Evolutionary conservation across 352 stramenopile species (phyloP).

Genomic region (Pythium insidiosum): DNA sequence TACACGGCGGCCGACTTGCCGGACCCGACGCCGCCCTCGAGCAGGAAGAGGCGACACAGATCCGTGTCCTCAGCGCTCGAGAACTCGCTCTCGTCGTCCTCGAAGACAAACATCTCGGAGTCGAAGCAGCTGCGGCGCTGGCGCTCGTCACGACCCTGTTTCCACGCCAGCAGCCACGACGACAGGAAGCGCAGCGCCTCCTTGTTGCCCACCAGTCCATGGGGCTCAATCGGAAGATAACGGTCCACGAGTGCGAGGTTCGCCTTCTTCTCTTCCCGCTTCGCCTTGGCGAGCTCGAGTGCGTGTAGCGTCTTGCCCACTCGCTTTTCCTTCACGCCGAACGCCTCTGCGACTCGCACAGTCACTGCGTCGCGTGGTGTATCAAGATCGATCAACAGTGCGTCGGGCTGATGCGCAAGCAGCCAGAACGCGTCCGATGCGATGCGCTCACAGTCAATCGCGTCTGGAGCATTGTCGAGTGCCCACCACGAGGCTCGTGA

Average conservation of each 20-base stretch:
- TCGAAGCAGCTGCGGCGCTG: slow-evolving; percentile 39
- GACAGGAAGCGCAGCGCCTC: slow-evolving; percentile 47
- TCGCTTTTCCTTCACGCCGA: slow-evolving; percentile 42
- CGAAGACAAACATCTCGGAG: slow-evolving; percentile 57
- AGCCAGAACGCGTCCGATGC: neutral
- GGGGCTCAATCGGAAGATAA: slow-evolving; percentile 45
- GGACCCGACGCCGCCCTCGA: slow-evolving; percentile 60
- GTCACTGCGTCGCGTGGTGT: slow-evolving; percentile 35
- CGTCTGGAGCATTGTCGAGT: neutral
- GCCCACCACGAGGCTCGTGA: neutral
- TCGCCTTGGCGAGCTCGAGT: slow-evolving; percentile 31
- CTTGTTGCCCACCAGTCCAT: slow-evolving; percentile 64
- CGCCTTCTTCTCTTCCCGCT: slow-evolving; percentile 30
- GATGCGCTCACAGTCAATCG: neutral
- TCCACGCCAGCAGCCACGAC: slow-evolving; percentile 74
- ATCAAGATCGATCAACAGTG: neutral
- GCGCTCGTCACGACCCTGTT: slow-evolving; percentile 36
- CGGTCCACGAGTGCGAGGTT: slow-evolving; percentile 64
- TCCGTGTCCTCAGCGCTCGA: slow-evolving; percentile 38
- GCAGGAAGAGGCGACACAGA: slow-evolving; percentile 59
- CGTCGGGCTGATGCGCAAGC: neutral
- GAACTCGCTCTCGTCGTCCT: slow-evolving; percentile 34
- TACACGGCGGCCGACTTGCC: slow-evolving; percentile 79
- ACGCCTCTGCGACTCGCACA: slow-evolving; percentile 40
- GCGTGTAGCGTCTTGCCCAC: slow-evolving; percentile 41